Conservation (phyloP, 2,329 filamentous ascomycete genomes). For the Fusarium fracticaudum region DNA sequence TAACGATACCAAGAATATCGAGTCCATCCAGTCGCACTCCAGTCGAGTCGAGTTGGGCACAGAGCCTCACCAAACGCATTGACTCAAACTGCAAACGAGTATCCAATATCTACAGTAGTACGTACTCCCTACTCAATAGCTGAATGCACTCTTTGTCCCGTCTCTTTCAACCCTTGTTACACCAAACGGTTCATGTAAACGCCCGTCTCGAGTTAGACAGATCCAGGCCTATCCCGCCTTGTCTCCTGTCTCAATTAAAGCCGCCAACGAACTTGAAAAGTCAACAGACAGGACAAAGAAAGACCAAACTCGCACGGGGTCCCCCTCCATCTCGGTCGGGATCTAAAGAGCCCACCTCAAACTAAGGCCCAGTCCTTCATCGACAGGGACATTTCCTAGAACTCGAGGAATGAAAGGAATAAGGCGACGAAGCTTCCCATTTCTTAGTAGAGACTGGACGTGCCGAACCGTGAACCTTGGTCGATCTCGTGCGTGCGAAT, state of each 20-base stretch:
- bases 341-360: slow-evolving; percentile 10
- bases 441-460: neutral
- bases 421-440: slow-evolving; percentile 22
- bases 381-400: slow-evolving; percentile 27
- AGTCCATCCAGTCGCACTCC: neutral
- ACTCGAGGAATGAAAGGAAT: slow-evolving; percentile 1
- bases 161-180: slow-evolving; percentile 10
- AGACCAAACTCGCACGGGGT: slow-evolving; percentile 24
- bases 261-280: slow-evolving; percentile 4
- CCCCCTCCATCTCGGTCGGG: slow-evolving; percentile 30
- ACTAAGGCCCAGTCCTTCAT: slow-evolving; percentile 22
- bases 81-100: slow-evolving; percentile 5
- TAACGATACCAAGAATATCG: neutral
- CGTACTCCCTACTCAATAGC: neutral
- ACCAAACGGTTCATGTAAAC: slow-evolving; percentile 15
- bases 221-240: neutral
- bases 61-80: slow-evolving; percentile 24
- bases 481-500: neutral
- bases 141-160: slow-evolving; percentile 7
- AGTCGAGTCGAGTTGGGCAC: slow-evolving; percentile 1
- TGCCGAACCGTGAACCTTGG: slow-evolving; percentile 33
- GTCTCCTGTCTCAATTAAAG: neutral
- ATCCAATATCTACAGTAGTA: neutral
- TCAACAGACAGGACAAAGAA: neutral
- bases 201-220: slow-evolving; percentile 9